Base-by-base conservation (phyloP, 805 yeast species). In the Sugiyamaella chiloensis region DNA sequence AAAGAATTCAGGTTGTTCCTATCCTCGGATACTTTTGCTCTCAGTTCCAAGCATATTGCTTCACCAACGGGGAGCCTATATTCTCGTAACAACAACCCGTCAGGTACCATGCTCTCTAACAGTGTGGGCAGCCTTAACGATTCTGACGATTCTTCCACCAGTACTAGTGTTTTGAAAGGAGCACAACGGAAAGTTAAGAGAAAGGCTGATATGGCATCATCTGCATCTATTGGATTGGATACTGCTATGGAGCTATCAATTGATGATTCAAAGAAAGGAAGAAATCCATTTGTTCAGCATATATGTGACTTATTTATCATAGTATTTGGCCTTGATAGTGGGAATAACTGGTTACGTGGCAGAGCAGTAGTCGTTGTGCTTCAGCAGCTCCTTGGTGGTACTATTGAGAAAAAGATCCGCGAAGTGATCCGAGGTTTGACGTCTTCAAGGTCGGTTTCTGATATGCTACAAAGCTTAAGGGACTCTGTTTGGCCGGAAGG, bases 341-440 rank as follows among this genome's bases (percentile, higher is more conserved):
- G 85, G 1, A 80, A 79, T 40, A 79, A 80, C 40, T 87, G 96
- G 95, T 65, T 90, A 1, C 70, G 96, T 45, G 97, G 96, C 0
- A 71, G 89, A 37, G 96, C 96, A 0, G 71, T 88, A 6, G 74
- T 89, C 31, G 80, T 88, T 4, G 79, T 90, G 2, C 67, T 90
- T 45, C 96, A 89, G 63, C 96, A 88, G 61, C 64, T 90, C 1
- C 72, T 90, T 31, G 97, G 97, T 0, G 85, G 91, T 1, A 85
- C 96, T 0, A 83, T 90, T 44, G 96, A 90, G 60, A 82, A 80
- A 60, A 61, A 63, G 27, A 73, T 80, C 3, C 67, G 81, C 34
- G 76, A 71, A 19, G 31, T 46, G 2, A 45, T 58, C 14, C 41
- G 24, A 68, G 68, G 49, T 63, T 78, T 26, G 68, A 70, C 31